Percentiles rank a stretch among this genome's conserved stretches.
These are phyloP conservation scores for Tricholomella constricta DNA, from an alignment of 768 basidiomycete species.

Conservation along the genomic window DNA sequence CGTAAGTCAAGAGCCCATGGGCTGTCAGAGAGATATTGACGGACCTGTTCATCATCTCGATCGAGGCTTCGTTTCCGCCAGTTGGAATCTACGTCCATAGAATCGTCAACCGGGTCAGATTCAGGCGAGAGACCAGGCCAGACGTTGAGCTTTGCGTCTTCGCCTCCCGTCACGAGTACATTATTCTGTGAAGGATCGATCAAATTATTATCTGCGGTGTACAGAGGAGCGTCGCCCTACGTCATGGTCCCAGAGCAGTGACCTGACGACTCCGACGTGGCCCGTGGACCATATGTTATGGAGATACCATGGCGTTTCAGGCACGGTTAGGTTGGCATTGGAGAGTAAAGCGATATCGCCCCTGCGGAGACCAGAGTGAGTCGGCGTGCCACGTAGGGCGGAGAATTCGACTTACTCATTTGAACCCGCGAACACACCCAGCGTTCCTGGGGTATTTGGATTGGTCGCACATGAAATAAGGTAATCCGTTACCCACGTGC, in stretches of 20 bases:
- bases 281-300: conserved; percentile 55
- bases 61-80: conserved; percentile 24
- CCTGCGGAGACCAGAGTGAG: conserved; percentile 30
- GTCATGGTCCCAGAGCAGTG: conserved; percentile 56
- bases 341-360: conserved; percentile 62
- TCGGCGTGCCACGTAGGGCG: not conserved
- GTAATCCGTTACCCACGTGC: conserved; percentile 82
- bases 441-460: conserved; percentile 31
- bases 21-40: not conserved
- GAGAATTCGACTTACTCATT: conserved; percentile 57
- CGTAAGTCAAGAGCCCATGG: not conserved
- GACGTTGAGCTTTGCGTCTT: conserved; percentile 48
- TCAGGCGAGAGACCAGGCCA: conserved; percentile 33
- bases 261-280: conserved; percentile 59
- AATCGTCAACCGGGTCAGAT: conserved; percentile 9
- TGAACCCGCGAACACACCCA: conserved; percentile 69
- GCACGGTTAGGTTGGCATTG: conserved; percentile 37
- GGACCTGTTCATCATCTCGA: conserved; percentile 24
- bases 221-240: conserved; percentile 27
- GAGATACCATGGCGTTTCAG: conserved; percentile 48
- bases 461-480: conserved; percentile 55
- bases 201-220: not conserved
- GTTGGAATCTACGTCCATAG: conserved; percentile 30
- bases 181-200: conserved; percentile 29
- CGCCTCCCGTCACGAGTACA: conserved; percentile 50